Evolutionary conservation across 2,329 filamentous ascomycete species (phyloP).

Genomic region (Xylaria sp.): DNA sequence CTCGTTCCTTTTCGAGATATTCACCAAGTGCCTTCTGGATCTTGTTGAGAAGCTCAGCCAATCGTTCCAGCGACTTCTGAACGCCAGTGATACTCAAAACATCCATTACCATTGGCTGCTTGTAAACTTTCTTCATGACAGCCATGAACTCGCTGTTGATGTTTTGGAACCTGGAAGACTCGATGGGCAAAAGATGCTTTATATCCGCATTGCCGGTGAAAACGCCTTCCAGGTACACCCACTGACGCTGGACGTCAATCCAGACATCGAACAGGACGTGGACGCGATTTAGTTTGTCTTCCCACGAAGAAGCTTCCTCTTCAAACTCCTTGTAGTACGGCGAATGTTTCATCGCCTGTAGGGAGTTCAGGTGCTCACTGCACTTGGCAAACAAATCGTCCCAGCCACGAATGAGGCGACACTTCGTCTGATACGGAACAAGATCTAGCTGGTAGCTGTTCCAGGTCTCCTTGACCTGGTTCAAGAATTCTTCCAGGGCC

Average conservation of each 20-base stretch:
- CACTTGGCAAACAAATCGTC: conserved; percentile 98
- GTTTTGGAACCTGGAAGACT: conserved; percentile 96
- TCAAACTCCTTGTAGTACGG: conserved; percentile 99
- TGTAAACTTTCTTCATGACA: conserved; percentile 99
- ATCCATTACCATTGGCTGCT: conserved; percentile 92
- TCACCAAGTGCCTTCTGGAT: conserved; percentile 98
- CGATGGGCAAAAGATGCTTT: conserved; percentile 94
- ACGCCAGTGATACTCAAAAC: conserved; percentile 94
- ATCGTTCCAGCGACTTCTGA: conserved; percentile 90
- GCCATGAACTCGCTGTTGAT: conserved; percentile 98
- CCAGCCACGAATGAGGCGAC: conserved; percentile 94
- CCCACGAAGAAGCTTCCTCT: conserved; percentile 94
- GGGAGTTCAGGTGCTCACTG: conserved; percentile 94
- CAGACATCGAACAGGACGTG: conserved; percentile 98
- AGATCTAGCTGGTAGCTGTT: conserved; percentile 92
- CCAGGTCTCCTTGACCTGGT: conserved; percentile 96
- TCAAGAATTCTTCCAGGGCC: conserved; percentile 96
- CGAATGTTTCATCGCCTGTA: conserved; percentile 98
- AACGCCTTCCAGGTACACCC: conserved; percentile 98
- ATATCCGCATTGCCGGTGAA: conserved; percentile 99
- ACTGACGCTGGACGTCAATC: conserved; percentile 99
- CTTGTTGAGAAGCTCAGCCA: conserved; percentile 97
- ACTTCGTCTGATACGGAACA: conserved; percentile 97
- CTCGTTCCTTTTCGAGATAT: conserved; percentile 95
- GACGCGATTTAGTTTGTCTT: conserved; percentile 95